A percentile compares a stretch with the other conserved stretches of the same genome.
Conservation (phyloP, 129 eudicot species). For the Mikania micrantha region DNA sequence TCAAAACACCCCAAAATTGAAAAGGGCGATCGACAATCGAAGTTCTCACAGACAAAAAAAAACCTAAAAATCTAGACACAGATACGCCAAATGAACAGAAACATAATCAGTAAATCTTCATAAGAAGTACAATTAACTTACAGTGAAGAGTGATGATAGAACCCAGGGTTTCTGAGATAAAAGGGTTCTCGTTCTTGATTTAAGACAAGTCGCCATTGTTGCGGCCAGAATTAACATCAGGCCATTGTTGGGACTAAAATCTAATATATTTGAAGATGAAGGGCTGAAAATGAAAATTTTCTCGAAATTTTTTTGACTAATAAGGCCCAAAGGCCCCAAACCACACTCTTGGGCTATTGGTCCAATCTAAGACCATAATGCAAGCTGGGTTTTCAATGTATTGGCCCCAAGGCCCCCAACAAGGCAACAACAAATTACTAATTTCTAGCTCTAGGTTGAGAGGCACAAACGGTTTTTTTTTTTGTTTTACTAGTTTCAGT, state of each 20-base stretch:
- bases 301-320: not conserved
- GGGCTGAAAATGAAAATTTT: constrained; percentile 9
- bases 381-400: not conserved
- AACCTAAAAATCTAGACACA: constrained; percentile 5
- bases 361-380: not conserved
- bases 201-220: constrained; percentile 19
- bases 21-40: not conserved
- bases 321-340: not conserved
- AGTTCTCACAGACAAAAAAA: not conserved
- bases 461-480: too few relatives aligned
- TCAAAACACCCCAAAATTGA: not conserved
- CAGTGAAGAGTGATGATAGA: constrained; percentile 10
- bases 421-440: too few relatives aligned
- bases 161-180: constrained; percentile 4
- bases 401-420: not conserved
- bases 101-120: not conserved
- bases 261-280: not conserved
- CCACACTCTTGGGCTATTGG: not conserved
- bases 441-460: too few relatives aligned
- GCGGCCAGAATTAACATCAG: not conserved
- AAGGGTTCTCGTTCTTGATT: constrained; percentile 9
- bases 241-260: not conserved
- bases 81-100: not conserved
- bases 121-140: not conserved
- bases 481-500: too few relatives aligned